A percentile compares a stretch with the other conserved stretches of the same genome.
Evolutionary conservation across 75 land plant genomes (phyloP).

Genomic region (Sequoiadendron giganteum): DNA sequence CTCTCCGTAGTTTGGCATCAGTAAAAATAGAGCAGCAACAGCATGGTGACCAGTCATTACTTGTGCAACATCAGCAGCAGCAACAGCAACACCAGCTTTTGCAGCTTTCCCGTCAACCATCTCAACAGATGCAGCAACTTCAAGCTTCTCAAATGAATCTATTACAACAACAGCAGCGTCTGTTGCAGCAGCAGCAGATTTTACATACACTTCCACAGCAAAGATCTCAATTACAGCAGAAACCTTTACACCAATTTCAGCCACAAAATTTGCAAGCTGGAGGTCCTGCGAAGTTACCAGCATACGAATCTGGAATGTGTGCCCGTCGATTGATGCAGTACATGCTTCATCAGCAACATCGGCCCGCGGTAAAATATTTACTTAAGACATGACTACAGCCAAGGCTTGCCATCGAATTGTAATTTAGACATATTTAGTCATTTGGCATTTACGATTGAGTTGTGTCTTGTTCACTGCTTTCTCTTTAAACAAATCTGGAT

Average conservation of each 20-base stretch:
- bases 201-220: conserved; percentile 47
- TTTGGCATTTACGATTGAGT: not conserved
- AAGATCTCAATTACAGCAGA: conserved; percentile 36
- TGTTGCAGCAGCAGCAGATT: conserved; percentile 50
- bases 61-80: conserved; percentile 59
- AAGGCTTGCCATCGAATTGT: not conserved
- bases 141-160: conserved; percentile 66
- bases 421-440: not conserved
- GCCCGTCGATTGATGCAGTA: conserved; percentile 81
- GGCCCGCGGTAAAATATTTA: conserved; percentile 57
- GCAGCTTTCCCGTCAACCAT: conserved; percentile 64
- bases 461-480: not conserved
- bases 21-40: conserved; percentile 36
- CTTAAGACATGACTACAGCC: not conserved
- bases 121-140: conserved; percentile 42
- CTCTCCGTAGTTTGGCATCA: not conserved
- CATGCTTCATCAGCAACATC: conserved; percentile 85
- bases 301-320: conserved; percentile 85
- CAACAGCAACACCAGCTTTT: conserved; percentile 64
- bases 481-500: not conserved
- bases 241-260: conserved; percentile 25
- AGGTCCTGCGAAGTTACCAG: conserved; percentile 43
- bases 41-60: conserved; percentile 34
- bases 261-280: conserved; percentile 46
- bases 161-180: conserved; percentile 51